phyloP scores from a whole-genome alignment of 140 eudicot species.

The Ambrosia hybrid region DNA sequence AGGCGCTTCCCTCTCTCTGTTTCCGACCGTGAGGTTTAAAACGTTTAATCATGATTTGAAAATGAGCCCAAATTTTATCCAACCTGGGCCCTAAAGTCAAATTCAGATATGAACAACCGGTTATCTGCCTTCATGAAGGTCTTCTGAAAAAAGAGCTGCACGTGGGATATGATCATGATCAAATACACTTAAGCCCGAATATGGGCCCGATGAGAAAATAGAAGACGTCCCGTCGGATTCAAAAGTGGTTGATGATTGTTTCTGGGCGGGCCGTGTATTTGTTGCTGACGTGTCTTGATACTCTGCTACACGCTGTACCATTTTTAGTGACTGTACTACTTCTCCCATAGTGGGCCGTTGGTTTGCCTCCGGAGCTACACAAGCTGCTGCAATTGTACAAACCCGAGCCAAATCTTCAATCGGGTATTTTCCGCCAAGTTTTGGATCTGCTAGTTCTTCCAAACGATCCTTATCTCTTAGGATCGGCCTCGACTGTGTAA shows the following conservation, averaged over 20 bases:
- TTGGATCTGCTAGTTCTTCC: conserved; percentile 80
- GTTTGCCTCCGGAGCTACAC: conserved; percentile 88
- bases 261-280: conserved; percentile 44
- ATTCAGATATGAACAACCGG: background rate
- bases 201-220: conserved; percentile 87
- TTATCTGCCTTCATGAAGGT: conserved; percentile 87
- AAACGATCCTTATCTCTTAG: conserved; percentile 82
- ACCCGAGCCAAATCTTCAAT: conserved; percentile 78
- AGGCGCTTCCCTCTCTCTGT: conserved; percentile 20
- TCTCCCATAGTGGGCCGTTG: conserved; percentile 96
- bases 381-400: conserved; percentile 96
- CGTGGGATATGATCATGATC: conserved; percentile 76
- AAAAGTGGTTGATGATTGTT: conserved; percentile 81
- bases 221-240: conserved; percentile 90
- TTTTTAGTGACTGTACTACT: conserved; percentile 91
- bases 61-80: background rate
- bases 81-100: conserved; percentile 9
- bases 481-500: conserved; percentile 74
- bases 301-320: conserved; percentile 77
- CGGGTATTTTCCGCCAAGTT: conserved; percentile 76
- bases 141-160: conserved; percentile 26
- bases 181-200: conserved; percentile 80
- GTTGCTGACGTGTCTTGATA: conserved; percentile 54
- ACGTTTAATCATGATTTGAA: background rate
- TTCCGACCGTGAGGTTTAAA: conserved; percentile 2